Evolutionary conservation across 495 filamentous ascomycete genomes (phyloP), one percentile per base, ranked within the genome.

Genomic region (Neurospora africana): DNA sequence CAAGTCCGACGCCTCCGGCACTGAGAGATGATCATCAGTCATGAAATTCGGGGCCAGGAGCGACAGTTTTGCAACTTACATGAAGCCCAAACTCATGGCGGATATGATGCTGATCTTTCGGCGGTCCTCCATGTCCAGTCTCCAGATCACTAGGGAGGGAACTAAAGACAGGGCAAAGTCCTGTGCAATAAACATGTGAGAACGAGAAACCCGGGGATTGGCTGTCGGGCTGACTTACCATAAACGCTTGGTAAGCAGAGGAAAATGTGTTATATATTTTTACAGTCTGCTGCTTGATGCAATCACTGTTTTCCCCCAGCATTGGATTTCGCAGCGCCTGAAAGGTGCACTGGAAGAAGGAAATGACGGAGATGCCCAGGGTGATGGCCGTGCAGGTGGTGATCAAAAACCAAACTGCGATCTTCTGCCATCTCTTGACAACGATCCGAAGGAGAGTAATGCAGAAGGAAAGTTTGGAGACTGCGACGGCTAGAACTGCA

Each of bases 391-490:
- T 58, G 21, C 47, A 58, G 65, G 71, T 72, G 30, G 47, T 41
- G 30, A 69, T 69, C 65, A 68, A 72, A 5, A 44, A 35, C 71
- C 71, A 72, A 33, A 72, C 33, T 8, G 68, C 13, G 17, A 36
- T 17, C 67, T 47, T 69, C 21, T 72, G 71, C 71, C 71, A 72
- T 15, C 37, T 36, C 65, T 23, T 44, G 65, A 72, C 65, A 15
- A 39, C 61, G 38, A 72, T 37, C 5, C 71, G 71, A 3, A 72
- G 65, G n/a, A 72, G 37, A 0, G 71, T 72, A 30, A 72, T 41
- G 67, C 71, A 72, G 40, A 72, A 72, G 27, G 71, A 72, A 21
- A 68, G 43, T n/a, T 72, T 72, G 40, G 71, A 68, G 33, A 72
- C 27, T n/a, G 71, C 38, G 27, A 43, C 58, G 21, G 40, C 71